Conservation (phyloP, 108 stramenopile genomes). For the Nitzschia sp. region DNA sequence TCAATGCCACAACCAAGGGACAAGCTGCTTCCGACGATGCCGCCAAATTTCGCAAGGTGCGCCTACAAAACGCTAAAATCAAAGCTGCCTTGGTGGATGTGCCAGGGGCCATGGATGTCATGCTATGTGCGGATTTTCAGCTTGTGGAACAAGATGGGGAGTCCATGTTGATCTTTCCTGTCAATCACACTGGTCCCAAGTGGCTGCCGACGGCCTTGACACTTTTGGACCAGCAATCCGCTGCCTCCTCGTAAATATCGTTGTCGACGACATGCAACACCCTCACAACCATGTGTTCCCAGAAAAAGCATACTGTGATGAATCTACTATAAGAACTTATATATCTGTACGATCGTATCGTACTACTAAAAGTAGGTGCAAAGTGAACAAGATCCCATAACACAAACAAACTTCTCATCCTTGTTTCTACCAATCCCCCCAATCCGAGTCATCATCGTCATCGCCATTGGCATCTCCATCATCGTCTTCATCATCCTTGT, state of each 20-base stretch:
- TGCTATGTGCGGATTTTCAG: slow-evolving; percentile 66
- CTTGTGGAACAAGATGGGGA: slow-evolving; percentile 69
- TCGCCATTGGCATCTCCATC: slow-evolving; percentile 7
- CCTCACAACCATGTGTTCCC: too few relatives aligned
- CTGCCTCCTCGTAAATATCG: neutral
- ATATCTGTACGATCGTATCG: too few relatives aligned
- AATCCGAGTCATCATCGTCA: slow-evolving; percentile 27
- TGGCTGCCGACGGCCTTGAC: slow-evolving; percentile 54
- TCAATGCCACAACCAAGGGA: slow-evolving; percentile 81
- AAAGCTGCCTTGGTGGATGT: slow-evolving; percentile 68
- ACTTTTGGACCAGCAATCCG: slow-evolving; percentile 41
- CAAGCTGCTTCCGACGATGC: slow-evolving; percentile 50
- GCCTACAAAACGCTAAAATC: slow-evolving; percentile 79
- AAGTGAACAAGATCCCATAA: too few relatives aligned
- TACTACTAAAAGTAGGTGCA: too few relatives aligned
- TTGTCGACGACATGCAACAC: neutral
- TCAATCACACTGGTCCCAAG: slow-evolving; percentile 38
- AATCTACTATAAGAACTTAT: too few relatives aligned
- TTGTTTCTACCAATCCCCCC: slow-evolving; percentile 37
- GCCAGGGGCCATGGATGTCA: slow-evolving; percentile 67
- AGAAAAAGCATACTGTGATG: too few relatives aligned
- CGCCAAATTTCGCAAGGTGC: slow-evolving; percentile 71
- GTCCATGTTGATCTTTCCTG: slow-evolving; percentile 66
- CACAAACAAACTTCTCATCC: too few relatives aligned
- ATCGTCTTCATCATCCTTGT: neutral